phyloP scores from a whole-genome alignment of 352 stramenopile genomes.

The Globisporangium solare region DNA sequence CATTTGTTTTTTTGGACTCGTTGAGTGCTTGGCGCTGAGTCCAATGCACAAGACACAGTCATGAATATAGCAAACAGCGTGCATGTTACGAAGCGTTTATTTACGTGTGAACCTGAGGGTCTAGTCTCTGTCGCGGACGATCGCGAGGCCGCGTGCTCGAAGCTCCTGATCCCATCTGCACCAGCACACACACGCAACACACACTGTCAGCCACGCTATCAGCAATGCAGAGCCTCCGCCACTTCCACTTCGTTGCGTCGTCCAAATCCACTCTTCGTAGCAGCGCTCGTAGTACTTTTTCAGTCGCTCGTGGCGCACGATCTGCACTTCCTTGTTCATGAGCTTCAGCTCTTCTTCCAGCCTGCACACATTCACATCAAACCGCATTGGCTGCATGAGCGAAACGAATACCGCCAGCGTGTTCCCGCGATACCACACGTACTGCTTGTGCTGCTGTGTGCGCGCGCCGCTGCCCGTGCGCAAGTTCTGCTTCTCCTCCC shows the following conservation, averaged over 20 bases:
- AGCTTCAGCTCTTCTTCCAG: constrained; percentile 71
- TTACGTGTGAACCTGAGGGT: too few relatives aligned
- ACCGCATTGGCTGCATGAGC: neutral
- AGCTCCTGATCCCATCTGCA: constrained; percentile 67
- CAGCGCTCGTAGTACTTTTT: constrained; percentile 73
- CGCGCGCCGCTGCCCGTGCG: constrained; percentile 44
- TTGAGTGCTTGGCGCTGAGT: too few relatives aligned
- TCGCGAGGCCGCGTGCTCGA: constrained; percentile 57
- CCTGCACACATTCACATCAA: constrained; percentile 19
- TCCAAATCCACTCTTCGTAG: constrained; percentile 56
- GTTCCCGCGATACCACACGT: constrained; percentile 5
- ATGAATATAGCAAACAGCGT: too few relatives aligned
- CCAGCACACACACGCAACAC: neutral
- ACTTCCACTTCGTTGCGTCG: too few relatives aligned
- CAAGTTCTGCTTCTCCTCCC: constrained; percentile 76
- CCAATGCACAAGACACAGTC: too few relatives aligned
- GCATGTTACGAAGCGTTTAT: too few relatives aligned
- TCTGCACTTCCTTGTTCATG: constrained; percentile 66
- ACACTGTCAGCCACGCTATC: neutral
- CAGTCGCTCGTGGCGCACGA: constrained; percentile 57
- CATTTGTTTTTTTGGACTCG: too few relatives aligned
- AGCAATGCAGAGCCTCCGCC: neutral
- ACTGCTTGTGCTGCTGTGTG: constrained; percentile 54
- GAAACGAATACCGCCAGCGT: neutral
- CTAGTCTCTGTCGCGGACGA: constrained; percentile 68